Evolutionary conservation across 129 eudicot species (phyloP).

Genomic region (Solidago caesia): DNA sequence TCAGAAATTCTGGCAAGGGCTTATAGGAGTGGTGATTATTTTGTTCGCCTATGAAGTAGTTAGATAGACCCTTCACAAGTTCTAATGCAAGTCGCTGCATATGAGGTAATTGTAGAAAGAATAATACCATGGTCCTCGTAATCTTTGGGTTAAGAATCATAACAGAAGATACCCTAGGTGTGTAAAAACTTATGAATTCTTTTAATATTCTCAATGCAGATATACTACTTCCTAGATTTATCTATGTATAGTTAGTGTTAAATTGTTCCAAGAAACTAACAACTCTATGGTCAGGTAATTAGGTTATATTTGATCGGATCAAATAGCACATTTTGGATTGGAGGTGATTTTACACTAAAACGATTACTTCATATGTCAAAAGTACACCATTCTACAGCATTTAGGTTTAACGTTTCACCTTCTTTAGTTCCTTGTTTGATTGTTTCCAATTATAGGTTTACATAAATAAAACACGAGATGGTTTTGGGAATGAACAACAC

Average conservation of each 20-base stretch:
- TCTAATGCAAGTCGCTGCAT: neutral
- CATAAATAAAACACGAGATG: too few relatives aligned
- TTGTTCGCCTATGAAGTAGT: constrained; percentile 2
- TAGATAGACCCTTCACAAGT: neutral
- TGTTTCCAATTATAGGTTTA: too few relatives aligned
- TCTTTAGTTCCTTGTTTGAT: too few relatives aligned
- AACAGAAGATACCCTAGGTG: constrained; percentile 63
- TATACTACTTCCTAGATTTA: constrained; percentile 2
- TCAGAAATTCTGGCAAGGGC: neutral
- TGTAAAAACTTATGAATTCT: constrained; percentile 26
- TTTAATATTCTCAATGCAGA: constrained; percentile 12
- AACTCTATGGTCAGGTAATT: constrained; percentile 40
- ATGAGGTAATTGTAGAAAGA: too few relatives aligned
- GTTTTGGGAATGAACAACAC: too few relatives aligned
- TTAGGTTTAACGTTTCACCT: too few relatives aligned
- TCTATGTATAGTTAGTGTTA: neutral
- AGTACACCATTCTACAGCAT: too few relatives aligned
- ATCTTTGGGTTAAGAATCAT: constrained; percentile 42
- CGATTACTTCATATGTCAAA: too few relatives aligned
- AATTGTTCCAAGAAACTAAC: constrained; percentile 16
- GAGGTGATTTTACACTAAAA: too few relatives aligned
- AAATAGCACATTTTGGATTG: too few relatives aligned
- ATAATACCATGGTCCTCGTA: too few relatives aligned
- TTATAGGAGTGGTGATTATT: neutral
- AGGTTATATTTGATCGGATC: too few relatives aligned